Evolutionary conservation across 495 filamentous ascomycete genomes (phyloP), one percentile per base, ranked within the genome.

Genomic region (Haplographium delicatum): DNA sequence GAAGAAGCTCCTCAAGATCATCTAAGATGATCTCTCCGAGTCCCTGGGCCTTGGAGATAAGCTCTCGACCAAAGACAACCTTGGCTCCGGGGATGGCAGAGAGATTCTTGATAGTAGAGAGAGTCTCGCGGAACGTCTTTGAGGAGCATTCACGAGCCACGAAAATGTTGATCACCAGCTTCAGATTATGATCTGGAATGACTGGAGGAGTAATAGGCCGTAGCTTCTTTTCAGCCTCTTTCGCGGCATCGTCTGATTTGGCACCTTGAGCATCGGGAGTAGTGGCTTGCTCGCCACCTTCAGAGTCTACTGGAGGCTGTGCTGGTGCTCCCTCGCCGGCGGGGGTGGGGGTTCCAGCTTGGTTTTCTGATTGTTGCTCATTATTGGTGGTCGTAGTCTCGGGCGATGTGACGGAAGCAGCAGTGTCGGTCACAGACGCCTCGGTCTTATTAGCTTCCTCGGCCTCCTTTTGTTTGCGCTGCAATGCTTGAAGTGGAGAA

Each of bases 101-200:
- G 26, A 99, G 81, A 60, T 97, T 96, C 69, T 95, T 96, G 73
- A 99, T 97, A 7, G 93, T 91, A 15, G 94, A 91, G 38, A 97
- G 78, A 0, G 94, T 96, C 61, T 97, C 91, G 58, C 88, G 84
- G 76, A 97, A 97, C 2, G 91, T 96, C 71, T 95, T 95, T 41
- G 87, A 89, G 58, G 85, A 93, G 69, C 93, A 99, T 64, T 99
- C 93, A 24, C 89, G 86, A 44, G 93, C 91, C 10, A 91, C 86
- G 53, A 99, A 83, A 52, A 99, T 95, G 58, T 94, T 93, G 59
- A 96, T 88, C 8, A 99, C 89, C 33, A 97, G 73, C 61, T 85
- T 86, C 54, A 99, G 75, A 65, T 96, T 95, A 56, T 87, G 75
- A 33, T 91, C 88, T 1, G 94, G 91, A 38, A 99, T 83, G 19